A percentile compares a stretch with the other conserved stretches of the same genome.
These are phyloP conservation scores for Schrenkiella parvula DNA, from an alignment of 345 rosid species.

Conservation along the genomic window DNA sequence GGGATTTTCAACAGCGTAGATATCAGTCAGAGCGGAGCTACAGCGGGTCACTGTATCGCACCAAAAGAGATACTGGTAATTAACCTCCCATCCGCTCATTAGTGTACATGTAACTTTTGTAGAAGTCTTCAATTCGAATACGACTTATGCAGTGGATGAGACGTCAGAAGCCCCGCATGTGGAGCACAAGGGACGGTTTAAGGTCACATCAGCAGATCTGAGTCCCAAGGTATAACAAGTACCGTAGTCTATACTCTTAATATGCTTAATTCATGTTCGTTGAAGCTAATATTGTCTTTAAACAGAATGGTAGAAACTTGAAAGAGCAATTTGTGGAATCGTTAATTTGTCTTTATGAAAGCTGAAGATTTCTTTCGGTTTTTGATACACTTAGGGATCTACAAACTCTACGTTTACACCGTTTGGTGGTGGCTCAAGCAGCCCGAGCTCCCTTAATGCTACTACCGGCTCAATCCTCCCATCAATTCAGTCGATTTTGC, in stretches of 20 bases:
- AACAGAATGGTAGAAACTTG: not conserved
- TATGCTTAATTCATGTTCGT: not conserved
- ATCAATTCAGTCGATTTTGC: conserved; percentile 75
- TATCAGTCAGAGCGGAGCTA: conserved; percentile 59
- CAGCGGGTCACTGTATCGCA: conserved; percentile 72
- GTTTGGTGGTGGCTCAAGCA: conserved; percentile 45
- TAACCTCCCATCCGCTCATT: conserved; percentile 41
- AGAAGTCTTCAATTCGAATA: not conserved
- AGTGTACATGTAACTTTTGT: conserved; percentile 12
- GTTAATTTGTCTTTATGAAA: not conserved
- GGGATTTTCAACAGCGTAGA: conserved; percentile 64
- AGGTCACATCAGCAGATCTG: conserved; percentile 76
- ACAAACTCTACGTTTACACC: conserved; percentile 45
- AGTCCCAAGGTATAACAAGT: conserved; percentile 73
- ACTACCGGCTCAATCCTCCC: conserved; percentile 53
- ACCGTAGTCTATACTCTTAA: not conserved
- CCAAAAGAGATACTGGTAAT: conserved; percentile 59
- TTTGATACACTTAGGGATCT: conserved; percentile 53
- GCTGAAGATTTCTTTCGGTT: conserved; percentile 6
- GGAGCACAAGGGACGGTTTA: conserved; percentile 87
- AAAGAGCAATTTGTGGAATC: not conserved
- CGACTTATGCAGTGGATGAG: conserved; percentile 54
- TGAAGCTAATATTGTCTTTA: not conserved
- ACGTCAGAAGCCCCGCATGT: conserved; percentile 71
- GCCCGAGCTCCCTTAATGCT: conserved; percentile 45